Evolutionary conservation across 164 flowering plant species (phyloP).

Genomic region (Liriodendron chinense): DNA sequence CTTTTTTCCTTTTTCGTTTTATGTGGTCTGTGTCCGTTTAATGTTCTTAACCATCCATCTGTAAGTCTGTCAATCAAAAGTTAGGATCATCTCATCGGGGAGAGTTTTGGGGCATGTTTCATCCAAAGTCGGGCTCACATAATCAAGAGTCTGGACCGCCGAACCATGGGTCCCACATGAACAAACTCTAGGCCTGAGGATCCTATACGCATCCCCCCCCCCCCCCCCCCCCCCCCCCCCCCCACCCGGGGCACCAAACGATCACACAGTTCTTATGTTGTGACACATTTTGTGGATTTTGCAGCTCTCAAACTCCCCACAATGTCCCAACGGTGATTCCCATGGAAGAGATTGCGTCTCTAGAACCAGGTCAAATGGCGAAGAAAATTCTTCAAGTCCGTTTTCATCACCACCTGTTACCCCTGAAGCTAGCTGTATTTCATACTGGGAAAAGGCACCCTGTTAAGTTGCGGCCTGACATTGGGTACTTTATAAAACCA

Average conservation of each 20-base stretch:
- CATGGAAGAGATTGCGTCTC: conserved; percentile 61
- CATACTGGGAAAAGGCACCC: conserved; percentile 54
- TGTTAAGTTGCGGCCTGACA: conserved; percentile 88
- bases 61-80: background rate
- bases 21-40: background rate
- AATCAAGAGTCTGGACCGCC: background rate
- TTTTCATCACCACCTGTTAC: conserved; percentile 88
- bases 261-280: background rate
- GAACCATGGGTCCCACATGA: background rate
- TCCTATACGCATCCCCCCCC: no score
- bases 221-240: no score
- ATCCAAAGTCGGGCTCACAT: background rate
- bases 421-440: conserved; percentile 62
- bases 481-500: conserved; percentile 89
- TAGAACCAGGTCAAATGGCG: conserved; percentile 63
- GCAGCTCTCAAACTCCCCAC: conserved; percentile 41
- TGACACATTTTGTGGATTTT: conserved; percentile 10
- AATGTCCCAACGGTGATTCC: conserved; percentile 56
- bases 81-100: background rate
- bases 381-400: conserved; percentile 55
- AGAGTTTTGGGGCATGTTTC: background rate
- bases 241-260: no score
- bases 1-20: no score
- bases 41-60: background rate
- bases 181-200: no score